Percentiles rank a stretch among this genome's conserved stretches.
phyloP scores from a whole-genome alignment of 2,329 filamentous ascomycete species.

The Botrytis byssoidea region DNA sequence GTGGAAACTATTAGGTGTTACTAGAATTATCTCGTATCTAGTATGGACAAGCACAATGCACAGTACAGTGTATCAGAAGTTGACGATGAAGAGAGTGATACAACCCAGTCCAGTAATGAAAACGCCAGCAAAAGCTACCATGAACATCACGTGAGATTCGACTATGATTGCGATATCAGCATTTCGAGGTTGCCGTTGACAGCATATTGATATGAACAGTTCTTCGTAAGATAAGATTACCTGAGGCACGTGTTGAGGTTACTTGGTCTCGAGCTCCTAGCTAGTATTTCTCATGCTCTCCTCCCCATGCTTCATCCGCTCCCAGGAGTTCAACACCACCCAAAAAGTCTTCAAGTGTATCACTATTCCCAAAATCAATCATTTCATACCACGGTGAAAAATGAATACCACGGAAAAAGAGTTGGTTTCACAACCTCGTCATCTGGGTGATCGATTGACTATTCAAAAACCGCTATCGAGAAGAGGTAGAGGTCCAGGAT shows the following conservation, averaged over 20 bases:
- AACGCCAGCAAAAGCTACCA: not conserved
- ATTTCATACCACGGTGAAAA: not conserved
- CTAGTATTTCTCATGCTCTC: not conserved
- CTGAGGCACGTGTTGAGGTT: no score
- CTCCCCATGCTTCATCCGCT: not conserved
- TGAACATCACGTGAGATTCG: not conserved
- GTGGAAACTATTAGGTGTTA: not conserved
- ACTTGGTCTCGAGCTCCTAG: no score
- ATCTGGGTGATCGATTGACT: not conserved
- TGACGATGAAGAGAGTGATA: no score
- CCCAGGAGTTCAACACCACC: not conserved
- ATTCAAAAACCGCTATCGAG: conserved; percentile 29
- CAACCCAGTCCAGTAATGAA: no score
- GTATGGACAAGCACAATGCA: not conserved
- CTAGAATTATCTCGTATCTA: not conserved
- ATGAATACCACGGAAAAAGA: not conserved
- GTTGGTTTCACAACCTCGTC: not conserved
- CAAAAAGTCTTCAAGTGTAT: not conserved
- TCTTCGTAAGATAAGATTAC: not conserved
- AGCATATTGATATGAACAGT: not conserved
- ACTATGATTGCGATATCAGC: not conserved
- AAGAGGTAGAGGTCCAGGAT: conserved; percentile 40
- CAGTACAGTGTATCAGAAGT: not conserved
- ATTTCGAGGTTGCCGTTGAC: not conserved
- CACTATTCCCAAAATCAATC: not conserved